phyloP scores from a whole-genome alignment of 305 asterid species.

The Solanum chacoense region DNA sequence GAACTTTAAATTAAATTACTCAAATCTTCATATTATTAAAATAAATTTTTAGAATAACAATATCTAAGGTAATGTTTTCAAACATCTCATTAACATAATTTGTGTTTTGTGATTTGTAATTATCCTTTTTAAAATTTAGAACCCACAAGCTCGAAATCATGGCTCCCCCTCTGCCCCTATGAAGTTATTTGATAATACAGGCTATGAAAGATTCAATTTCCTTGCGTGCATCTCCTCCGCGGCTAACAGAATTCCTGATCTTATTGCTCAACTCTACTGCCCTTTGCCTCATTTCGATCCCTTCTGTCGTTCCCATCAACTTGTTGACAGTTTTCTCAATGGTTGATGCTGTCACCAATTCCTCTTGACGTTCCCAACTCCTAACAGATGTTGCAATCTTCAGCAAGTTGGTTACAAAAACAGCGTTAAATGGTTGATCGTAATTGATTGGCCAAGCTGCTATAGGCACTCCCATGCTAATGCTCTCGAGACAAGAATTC shows the following conservation, averaged over 20 bases:
- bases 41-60: too few relatives aligned
- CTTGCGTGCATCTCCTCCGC: slow-evolving; percentile 22
- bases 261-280: slow-evolving; percentile 33
- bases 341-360: slow-evolving; percentile 18
- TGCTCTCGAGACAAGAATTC: slow-evolving; percentile 74
- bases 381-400: slow-evolving; percentile 26
- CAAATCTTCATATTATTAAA: too few relatives aligned
- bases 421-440: slow-evolving; percentile 52
- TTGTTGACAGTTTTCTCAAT: slow-evolving; percentile 22
- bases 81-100: too few relatives aligned
- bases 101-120: too few relatives aligned
- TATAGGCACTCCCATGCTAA: slow-evolving; percentile 58
- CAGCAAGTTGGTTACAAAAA: slow-evolving; percentile 25
- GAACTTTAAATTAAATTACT: too few relatives aligned
- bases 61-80: too few relatives aligned
- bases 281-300: slow-evolving; percentile 38
- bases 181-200: slow-evolving; percentile 23
- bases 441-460: slow-evolving; percentile 73
- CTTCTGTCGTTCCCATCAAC: slow-evolving; percentile 38
- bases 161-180: too few relatives aligned
- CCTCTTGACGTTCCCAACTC: slow-evolving; percentile 26
- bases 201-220: slow-evolving; percentile 44
- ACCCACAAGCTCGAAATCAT: too few relatives aligned
- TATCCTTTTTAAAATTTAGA: too few relatives aligned
- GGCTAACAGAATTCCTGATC: slow-evolving; percentile 23